Conservation (phyloP, 805 yeast species). For the Torulaspora franciscae region DNA sequence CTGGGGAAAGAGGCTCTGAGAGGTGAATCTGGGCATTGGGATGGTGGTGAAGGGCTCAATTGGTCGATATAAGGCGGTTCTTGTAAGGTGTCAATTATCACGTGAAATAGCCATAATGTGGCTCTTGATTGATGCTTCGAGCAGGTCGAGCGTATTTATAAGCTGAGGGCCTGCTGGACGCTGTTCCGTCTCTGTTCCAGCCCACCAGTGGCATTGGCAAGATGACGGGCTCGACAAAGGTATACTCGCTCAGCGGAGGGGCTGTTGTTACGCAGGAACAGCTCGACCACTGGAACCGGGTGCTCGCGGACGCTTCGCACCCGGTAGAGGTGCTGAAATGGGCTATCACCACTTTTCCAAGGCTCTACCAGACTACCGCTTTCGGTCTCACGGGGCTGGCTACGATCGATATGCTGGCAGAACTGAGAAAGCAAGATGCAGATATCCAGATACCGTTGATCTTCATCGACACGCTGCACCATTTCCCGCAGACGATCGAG, state of each 20-base stretch:
- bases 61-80: too few species aligned
- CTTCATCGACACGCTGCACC: slow-evolving; percentile 86
- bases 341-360: slow-evolving; percentile 80
- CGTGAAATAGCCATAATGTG: too few species aligned
- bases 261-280: slow-evolving; percentile 47
- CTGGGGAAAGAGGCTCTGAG: too few species aligned
- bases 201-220: not conserved
- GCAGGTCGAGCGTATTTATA: not conserved
- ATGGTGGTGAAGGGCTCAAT: too few species aligned
- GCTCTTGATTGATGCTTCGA: not conserved
- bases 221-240: slow-evolving; percentile 4
- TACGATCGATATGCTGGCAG: slow-evolving; percentile 74
- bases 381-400: slow-evolving; percentile 91
- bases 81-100: too few species aligned
- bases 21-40: too few species aligned
- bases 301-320: slow-evolving; percentile 44
- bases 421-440: slow-evolving; percentile 35
- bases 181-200: not conserved
- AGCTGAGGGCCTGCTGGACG: not conserved
- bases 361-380: slow-evolving; percentile 86
- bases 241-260: slow-evolving; percentile 30
- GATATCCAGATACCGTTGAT: slow-evolving; percentile 53
- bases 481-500: slow-evolving; percentile 88
- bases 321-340: slow-evolving; percentile 77
- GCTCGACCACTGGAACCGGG: slow-evolving; percentile 59